Conservation (phyloP, 441 rosid genomes). For the Syzygium syzygioides region DNA sequence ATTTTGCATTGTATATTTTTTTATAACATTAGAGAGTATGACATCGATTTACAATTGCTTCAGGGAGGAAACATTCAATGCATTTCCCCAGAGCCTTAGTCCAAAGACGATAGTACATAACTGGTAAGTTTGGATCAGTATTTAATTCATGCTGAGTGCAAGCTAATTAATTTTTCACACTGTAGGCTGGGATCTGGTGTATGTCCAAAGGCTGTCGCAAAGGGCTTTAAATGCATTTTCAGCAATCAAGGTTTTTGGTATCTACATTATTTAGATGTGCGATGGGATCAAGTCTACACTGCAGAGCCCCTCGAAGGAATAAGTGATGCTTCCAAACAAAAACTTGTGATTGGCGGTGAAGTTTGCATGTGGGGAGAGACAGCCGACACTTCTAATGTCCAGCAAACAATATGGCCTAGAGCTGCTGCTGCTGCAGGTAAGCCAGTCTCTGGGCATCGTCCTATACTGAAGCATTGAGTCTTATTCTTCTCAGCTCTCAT, state of each 20-base stretch:
- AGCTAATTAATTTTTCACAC: not conserved
- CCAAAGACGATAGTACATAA: slow-evolving; percentile 79
- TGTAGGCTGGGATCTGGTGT: slow-evolving; percentile 82
- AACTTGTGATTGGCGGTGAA: slow-evolving; percentile 91
- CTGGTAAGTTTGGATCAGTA: slow-evolving; percentile 43
- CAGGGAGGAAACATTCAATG: slow-evolving; percentile 97
- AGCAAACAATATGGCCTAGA: slow-evolving; percentile 96
- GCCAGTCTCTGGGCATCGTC: not conserved
- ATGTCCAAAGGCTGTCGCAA: slow-evolving; percentile 75
- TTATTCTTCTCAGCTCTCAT: not conserved
- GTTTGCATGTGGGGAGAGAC: slow-evolving; percentile 98
- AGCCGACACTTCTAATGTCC: slow-evolving; percentile 77
- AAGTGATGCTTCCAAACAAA: slow-evolving; percentile 37
- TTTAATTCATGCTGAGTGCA: not conserved
- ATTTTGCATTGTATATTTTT: not conserved
- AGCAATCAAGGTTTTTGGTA: slow-evolving; percentile 91
- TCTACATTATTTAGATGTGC: slow-evolving; percentile 86
- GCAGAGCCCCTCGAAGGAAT: slow-evolving; percentile 88
- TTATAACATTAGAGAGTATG: not conserved
- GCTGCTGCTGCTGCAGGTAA: slow-evolving; percentile 97
- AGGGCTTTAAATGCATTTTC: slow-evolving; percentile 85
- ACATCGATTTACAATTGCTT: not conserved
- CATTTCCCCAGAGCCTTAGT: slow-evolving; percentile 62
- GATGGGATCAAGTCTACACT: slow-evolving; percentile 61
- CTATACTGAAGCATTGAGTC: not conserved